Evolutionary conservation across 2,329 filamentous ascomycete species (phyloP).

Genomic region (Diaporthe aspalathi): DNA sequence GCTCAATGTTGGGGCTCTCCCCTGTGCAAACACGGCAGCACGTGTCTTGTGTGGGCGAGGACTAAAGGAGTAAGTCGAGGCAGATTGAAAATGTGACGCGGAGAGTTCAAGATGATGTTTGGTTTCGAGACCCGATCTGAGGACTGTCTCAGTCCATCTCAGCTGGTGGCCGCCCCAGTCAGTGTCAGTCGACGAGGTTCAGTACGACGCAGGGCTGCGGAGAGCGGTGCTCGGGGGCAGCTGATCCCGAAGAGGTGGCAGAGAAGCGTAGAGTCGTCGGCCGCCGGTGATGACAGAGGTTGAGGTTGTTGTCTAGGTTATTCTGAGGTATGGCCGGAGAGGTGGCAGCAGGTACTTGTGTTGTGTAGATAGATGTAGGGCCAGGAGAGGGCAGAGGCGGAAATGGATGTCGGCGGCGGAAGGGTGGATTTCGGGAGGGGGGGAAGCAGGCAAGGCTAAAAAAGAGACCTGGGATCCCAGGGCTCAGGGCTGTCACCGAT

Average conservation of each 20-base stretch:
- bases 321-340: not conserved
- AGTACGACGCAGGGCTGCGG: not conserved
- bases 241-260: not conserved
- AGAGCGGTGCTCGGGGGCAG: not conserved
- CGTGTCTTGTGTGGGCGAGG: conserved; percentile 24
- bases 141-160: conserved; percentile 30
- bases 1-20: not conserved
- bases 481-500: conserved; percentile 24
- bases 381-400: conserved; percentile 17
- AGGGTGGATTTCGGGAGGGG: conserved; percentile 10
- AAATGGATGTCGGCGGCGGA: not conserved
- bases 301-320: conserved; percentile 1
- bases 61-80: not conserved
- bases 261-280: not conserved
- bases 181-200: conserved; percentile 9
- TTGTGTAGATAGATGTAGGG: not conserved
- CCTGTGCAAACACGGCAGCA: conserved; percentile 14
- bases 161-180: conserved; percentile 20
- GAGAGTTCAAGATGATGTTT: not conserved
- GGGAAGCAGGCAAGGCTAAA: conserved; percentile 28
- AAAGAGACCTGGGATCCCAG: conserved; percentile 25
- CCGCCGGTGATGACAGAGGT: not conserved
- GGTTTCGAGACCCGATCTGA: conserved; percentile 16
- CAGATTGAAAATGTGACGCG: conserved; percentile 7
- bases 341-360: not conserved